Percentiles rank a stretch among this genome's conserved stretches.
Evolutionary conservation across 1,284 basidiomycete genomes (phyloP).

Genomic region (Melampsora larici-populina): DNA sequence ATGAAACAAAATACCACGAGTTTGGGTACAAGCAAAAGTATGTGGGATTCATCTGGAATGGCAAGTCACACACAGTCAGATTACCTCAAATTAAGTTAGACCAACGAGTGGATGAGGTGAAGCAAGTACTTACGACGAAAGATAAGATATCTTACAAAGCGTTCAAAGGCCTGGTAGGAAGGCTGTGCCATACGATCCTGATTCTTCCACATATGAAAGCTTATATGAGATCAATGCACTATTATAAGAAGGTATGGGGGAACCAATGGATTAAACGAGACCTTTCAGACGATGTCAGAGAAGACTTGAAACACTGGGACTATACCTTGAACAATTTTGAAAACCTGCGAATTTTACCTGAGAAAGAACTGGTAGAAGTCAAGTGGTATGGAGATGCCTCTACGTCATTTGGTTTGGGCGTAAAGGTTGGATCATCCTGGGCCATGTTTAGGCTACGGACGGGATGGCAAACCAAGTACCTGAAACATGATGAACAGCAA

Average conservation of each 20-base stretch:
- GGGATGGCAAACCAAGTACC: neutral
- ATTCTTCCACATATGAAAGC: no score
- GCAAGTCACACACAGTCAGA: neutral
- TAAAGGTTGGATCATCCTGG: neutral
- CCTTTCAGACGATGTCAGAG: neutral
- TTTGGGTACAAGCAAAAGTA: neutral
- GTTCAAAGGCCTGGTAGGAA: neutral
- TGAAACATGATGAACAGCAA: neutral
- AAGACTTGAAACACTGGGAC: neutral
- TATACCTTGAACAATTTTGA: neutral
- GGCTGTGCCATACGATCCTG: neutral
- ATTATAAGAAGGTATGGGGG: neutral
- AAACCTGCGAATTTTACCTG: neutral
- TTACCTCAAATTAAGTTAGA: neutral
- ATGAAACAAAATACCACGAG: neutral
- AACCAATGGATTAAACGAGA: neutral
- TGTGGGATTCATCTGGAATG: neutral
- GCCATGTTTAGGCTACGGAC: no score
- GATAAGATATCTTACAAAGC: neutral
- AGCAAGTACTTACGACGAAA: neutral
- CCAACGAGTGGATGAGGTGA: neutral
- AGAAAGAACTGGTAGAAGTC: neutral
- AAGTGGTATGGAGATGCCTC: slow-evolving; percentile 8
- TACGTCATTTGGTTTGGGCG: neutral
- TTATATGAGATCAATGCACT: no score